These are phyloP conservation scores for Globomyces sp. DNA, from an alignment of 371 early-diverging fungal species.

Conservation along the genomic window DNA sequence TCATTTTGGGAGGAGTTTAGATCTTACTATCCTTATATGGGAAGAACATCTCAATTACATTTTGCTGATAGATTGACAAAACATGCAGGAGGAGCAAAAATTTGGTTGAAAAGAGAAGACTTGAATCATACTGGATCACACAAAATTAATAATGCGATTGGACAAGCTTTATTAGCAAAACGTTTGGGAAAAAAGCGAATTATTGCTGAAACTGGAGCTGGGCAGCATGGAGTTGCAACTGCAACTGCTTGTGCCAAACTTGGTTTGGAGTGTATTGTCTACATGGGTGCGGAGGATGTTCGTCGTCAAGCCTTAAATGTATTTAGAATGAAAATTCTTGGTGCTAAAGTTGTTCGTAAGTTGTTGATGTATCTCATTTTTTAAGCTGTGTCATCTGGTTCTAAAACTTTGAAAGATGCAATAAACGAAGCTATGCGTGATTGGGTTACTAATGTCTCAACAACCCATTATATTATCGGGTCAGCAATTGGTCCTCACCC, in stretches of 20 bases:
- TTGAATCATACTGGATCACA: constrained; percentile 98
- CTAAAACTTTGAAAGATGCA: constrained; percentile 93
- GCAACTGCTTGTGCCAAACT: constrained; percentile 98
- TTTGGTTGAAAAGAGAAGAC: constrained; percentile 98
- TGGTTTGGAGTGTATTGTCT: constrained; percentile 90
- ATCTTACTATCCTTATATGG: constrained; percentile 87
- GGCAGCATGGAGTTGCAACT: constrained; percentile 98
- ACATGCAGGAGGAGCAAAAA: constrained; percentile 77
- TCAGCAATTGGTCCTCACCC: constrained; percentile 91
- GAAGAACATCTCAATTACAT: constrained; percentile 86
- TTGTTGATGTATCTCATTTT: no score
- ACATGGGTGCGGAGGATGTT: constrained; percentile 97
- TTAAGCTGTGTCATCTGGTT: constrained; percentile 66
- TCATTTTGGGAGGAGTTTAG: constrained; percentile 87
- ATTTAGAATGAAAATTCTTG: constrained; percentile 92
- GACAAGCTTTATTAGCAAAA: constrained; percentile 87
- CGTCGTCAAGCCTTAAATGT: constrained; percentile 93
- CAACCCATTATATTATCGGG: constrained; percentile 95
- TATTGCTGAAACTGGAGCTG: constrained; percentile 98
- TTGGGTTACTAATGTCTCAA: constrained; percentile 93
- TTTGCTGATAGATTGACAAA: constrained; percentile 81
- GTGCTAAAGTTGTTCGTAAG: constrained; percentile 78
- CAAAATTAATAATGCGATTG: constrained; percentile 98
- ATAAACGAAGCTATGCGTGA: constrained; percentile 98
- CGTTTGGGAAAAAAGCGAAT: constrained; percentile 94